Evolutionary conservation across 768 basidiomycete genomes (phyloP), one percentile per base, ranked within the genome.

Genomic region (Postia placenta): DNA sequence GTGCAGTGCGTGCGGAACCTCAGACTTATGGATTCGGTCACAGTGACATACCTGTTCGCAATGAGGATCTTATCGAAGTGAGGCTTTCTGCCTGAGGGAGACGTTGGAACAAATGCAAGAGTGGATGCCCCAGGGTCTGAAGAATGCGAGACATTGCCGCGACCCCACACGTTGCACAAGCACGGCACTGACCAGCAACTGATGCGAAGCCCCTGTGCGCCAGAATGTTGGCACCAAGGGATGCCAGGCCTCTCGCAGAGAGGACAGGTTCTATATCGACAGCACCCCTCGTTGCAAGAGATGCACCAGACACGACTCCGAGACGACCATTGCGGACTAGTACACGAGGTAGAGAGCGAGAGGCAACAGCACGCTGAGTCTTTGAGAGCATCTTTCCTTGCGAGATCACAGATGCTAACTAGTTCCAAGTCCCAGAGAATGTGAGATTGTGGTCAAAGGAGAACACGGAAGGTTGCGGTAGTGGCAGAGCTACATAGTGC

Each of bases 51-150:
- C 92, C 92, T 73, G 61, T 96, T 96, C 0, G 92, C 92, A 49
- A 96, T 82, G 20, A 96, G 75, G 51, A 94, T 89, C 74, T 96
- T 96, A 70, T 88, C 82, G 56, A 92, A 92, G 56, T 85, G 84
- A 9, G 86, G 80, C 27, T 65, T 69, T 37, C 65, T 33, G 38
- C 19, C 23, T 22, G 24, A 39, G 19, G 38, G 17, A 39, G 11
- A 39, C 9, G 38, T 9, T 39, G 20, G 19, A 39, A 17, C 30
- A 33, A 7, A 11, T 7, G 38, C 38, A 19, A 17, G 7, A 19
- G 12, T 39, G 9, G 20, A 14, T 6, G 38, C 38, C 20, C 38
- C 20, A 39, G 38, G 6, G 7, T 17, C 7, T 7, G 38, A 19
- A 14, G 20, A 22, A 17, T 39, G 17, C 19, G 20, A 12, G 7